phyloP scores from a whole-genome alignment of 352 stramenopile genomes.

The Pythium grandisporangium region DNA sequence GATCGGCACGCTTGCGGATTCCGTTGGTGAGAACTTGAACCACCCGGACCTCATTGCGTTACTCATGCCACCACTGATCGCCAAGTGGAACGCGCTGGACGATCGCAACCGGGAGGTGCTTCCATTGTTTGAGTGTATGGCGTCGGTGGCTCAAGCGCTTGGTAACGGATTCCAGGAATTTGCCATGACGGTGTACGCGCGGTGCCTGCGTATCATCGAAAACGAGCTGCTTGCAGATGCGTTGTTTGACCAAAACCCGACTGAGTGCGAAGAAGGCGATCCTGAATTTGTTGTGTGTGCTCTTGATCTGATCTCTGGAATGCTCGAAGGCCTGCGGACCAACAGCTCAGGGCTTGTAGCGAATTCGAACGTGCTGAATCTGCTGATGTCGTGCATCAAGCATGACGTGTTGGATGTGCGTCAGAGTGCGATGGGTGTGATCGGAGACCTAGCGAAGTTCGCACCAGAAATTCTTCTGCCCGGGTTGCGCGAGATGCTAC shows the following conservation, averaged over 20 bases:
- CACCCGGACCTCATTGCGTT: constrained; percentile 86
- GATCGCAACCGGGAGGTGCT: constrained; percentile 77
- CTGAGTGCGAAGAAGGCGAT: constrained; percentile 78
- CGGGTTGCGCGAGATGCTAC: constrained; percentile 66
- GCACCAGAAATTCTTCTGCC: constrained; percentile 56
- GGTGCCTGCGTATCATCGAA: constrained; percentile 77
- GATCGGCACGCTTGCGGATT: constrained; percentile 93
- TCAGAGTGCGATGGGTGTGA: constrained; percentile 84
- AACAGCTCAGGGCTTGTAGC: constrained; percentile 71
- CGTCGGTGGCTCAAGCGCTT: constrained; percentile 76
- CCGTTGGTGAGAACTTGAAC: constrained; percentile 88
- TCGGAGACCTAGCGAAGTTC: constrained; percentile 86
- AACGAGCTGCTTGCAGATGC: constrained; percentile 76
- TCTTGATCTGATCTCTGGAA: constrained; percentile 83
- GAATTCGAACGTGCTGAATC: constrained; percentile 80
- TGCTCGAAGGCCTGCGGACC: constrained; percentile 76
- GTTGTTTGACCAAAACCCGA: constrained; percentile 69
- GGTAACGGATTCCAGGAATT: constrained; percentile 85
- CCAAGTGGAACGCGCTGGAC: constrained; percentile 86
- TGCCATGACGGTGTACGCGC: constrained; percentile 69
- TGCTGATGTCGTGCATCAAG: constrained; percentile 81
- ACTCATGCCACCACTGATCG: constrained; percentile 91
- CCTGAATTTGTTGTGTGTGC: constrained; percentile 86
- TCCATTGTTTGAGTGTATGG: constrained; percentile 86
- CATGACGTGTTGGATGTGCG: constrained; percentile 85